Conservation (phyloP, 164 flowering plant genomes). For the Akebia trifoliata region DNA sequence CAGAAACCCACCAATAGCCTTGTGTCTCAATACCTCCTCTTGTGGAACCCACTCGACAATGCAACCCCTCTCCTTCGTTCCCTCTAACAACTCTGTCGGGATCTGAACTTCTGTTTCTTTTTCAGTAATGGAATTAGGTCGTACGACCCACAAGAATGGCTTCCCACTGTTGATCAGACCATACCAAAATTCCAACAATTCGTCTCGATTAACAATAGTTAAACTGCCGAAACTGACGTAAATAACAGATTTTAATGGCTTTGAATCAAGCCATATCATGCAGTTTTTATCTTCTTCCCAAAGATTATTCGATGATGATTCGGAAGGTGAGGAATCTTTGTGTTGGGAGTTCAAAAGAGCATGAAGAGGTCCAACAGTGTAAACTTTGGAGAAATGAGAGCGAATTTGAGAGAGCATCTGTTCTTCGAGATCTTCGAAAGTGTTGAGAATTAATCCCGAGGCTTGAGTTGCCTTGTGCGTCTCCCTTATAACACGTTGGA, state of each 20-base stretch:
- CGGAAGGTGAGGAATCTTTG: background rate
- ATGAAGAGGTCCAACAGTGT: slow-evolving; percentile 31
- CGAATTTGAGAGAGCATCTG: slow-evolving; percentile 23
- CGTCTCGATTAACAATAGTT: slow-evolving; percentile 7
- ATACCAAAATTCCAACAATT: slow-evolving; percentile 44
- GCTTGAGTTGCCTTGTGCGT: slow-evolving; percentile 14
- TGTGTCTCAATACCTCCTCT: slow-evolving; percentile 25
- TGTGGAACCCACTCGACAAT: slow-evolving; percentile 31
- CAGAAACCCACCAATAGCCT: slow-evolving; percentile 29
- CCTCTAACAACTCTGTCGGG: slow-evolving; percentile 19
- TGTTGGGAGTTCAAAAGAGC: slow-evolving; percentile 14
- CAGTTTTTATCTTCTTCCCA: slow-evolving; percentile 40
- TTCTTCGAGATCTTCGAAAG: slow-evolving; percentile 28
- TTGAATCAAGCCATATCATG: slow-evolving; percentile 46
- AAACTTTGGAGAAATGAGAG: slow-evolving; percentile 8
- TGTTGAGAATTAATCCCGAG: slow-evolving; percentile 29
- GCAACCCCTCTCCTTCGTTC: slow-evolving; percentile 22
- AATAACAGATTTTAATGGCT: slow-evolving; percentile 38
- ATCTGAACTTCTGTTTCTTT: slow-evolving; percentile 3
- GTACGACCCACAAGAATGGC: slow-evolving; percentile 46
- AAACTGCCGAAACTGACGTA: slow-evolving; percentile 63
- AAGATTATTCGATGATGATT: slow-evolving; percentile 16
- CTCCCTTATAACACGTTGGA: slow-evolving; percentile 6
- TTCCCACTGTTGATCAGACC: slow-evolving; percentile 39
- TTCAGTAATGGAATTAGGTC: slow-evolving; percentile 23